Evolutionary conservation across 176 grass and related monocot species (phyloP).

Genomic region (Elymus sibiricus): DNA sequence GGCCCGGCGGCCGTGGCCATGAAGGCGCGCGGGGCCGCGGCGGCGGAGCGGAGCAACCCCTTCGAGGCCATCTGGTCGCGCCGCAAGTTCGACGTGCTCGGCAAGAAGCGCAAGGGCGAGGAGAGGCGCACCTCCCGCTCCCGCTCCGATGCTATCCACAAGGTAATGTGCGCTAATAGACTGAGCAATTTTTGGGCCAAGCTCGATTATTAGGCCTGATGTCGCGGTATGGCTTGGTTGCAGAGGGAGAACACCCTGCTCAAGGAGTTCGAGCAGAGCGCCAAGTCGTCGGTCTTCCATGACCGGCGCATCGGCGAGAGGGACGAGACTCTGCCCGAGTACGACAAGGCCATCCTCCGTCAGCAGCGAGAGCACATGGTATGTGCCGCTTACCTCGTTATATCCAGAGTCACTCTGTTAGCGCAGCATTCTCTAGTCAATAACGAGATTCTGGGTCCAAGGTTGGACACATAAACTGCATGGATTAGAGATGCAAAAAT

Average conservation of each 20-base stretch:
- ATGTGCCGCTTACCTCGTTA: not conserved
- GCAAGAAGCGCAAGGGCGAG: conserved; percentile 93
- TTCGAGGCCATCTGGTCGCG: conserved; percentile 94
- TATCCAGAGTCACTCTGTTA: not conserved
- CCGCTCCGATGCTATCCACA: conserved; percentile 71
- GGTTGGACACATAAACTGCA: not conserved
- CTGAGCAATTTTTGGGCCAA: not conserved
- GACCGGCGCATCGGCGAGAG: conserved; percentile 92
- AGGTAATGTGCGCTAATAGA: conserved; percentile 33
- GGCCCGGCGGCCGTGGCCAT: conserved; percentile 47
- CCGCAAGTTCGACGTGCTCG: conserved; percentile 88
- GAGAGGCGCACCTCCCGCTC: conserved; percentile 61
- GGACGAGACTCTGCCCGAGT: conserved; percentile 76
- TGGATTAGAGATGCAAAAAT: not conserved
- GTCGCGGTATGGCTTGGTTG: not conserved
- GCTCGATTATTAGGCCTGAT: conserved; percentile 8
- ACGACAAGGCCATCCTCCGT: conserved; percentile 79
- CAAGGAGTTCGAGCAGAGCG: conserved; percentile 67
- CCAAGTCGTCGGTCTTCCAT: conserved; percentile 72
- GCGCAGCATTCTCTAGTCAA: not conserved
- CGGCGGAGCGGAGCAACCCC: conserved; percentile 52
- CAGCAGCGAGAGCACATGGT: conserved; percentile 83
- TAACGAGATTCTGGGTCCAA: not conserved
- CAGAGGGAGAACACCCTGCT: conserved; percentile 96
- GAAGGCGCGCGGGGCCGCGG: conserved; percentile 31